phyloP scores from a whole-genome alignment of 768 basidiomycete genomes.

The Auricularia auricula-judae region DNA sequence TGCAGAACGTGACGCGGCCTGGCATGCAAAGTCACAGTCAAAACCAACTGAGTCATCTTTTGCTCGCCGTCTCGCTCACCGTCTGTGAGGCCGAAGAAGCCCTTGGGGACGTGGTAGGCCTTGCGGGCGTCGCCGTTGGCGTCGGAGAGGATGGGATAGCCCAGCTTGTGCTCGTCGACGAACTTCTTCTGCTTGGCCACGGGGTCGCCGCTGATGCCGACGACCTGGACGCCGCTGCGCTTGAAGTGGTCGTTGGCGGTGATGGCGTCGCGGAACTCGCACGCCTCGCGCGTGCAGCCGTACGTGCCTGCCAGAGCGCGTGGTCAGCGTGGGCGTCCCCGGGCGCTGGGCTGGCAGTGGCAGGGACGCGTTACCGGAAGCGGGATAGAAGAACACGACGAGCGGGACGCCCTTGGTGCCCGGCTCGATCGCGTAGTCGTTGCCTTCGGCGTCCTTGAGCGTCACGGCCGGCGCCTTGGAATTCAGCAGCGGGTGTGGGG shows the following conservation, averaged over 20 bases:
- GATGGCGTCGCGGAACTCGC: conserved; percentile 71
- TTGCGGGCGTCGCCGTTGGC: conserved; percentile 47
- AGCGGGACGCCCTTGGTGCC: conserved; percentile 47
- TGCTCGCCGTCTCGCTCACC: conserved; percentile 21
- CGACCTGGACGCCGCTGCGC: conserved; percentile 47
- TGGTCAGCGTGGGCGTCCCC: neutral
- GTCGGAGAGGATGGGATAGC: conserved; percentile 71
- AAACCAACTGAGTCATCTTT: too few species aligned
- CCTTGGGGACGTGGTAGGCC: conserved; percentile 55
- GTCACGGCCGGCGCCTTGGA: conserved; percentile 56
- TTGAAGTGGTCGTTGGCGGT: conserved; percentile 61
- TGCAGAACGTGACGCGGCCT: conserved; percentile 61
- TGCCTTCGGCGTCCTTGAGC: conserved; percentile 53
- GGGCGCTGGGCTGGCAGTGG: neutral
- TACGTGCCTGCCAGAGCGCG: conserved; percentile 40
- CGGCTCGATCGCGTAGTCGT: conserved; percentile 48
- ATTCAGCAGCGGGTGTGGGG: conserved; percentile 43
- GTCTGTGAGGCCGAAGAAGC: conserved; percentile 52
- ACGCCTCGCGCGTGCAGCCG: conserved; percentile 76
- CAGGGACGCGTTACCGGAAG: conserved; percentile 33
- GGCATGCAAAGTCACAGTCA: neutral
- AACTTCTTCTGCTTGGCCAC: conserved; percentile 54
- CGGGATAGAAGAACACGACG: conserved; percentile 72
- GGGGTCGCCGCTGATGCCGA: conserved; percentile 66
- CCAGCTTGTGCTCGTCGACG: conserved; percentile 16